phyloP scores from a whole-genome alignment of 2,329 filamentous ascomycete genomes.

The Nigrospora osmanthi region DNA sequence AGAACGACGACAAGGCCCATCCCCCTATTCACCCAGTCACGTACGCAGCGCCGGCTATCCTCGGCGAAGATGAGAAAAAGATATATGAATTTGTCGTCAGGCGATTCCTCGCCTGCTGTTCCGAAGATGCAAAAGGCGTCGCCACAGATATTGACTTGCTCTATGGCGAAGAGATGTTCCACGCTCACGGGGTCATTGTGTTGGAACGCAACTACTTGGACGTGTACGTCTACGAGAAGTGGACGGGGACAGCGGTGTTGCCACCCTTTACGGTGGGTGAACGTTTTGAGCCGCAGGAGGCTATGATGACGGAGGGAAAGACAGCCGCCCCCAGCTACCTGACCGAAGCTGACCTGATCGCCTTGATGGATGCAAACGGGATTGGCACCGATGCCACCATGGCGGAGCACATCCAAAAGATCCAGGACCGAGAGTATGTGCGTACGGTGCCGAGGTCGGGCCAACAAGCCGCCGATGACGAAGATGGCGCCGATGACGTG shows the following conservation, averaged over 20 bases:
- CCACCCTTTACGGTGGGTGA: conserved; percentile 76
- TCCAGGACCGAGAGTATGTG: conserved; percentile 84
- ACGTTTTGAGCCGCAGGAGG: conserved; percentile 79
- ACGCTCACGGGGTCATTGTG: conserved; percentile 75
- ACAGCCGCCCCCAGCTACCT: conserved; percentile 79
- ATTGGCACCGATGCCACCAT: conserved; percentile 98
- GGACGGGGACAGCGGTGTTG: conserved; percentile 79
- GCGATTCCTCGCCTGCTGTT: conserved; percentile 91
- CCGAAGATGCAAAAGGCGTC: conserved; percentile 83
- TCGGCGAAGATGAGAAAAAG: conserved; percentile 59
- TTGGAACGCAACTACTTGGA: conserved; percentile 88
- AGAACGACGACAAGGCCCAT: conserved; percentile 93
- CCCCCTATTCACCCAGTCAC: conserved; percentile 94
- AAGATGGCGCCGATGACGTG: conserved; percentile 29
- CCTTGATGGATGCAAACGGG: conserved; percentile 95
- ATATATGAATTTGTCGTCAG: conserved; percentile 91
- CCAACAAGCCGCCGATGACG: conserved; percentile 25
- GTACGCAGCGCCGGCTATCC: conserved; percentile 62
- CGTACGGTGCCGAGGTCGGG: conserved; percentile 46
- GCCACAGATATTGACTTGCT: conserved; percentile 77
- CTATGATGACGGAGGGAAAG: conserved; percentile 83
- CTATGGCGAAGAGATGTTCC: conserved; percentile 79
- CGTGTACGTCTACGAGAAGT: conserved; percentile 93
- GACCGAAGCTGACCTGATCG: conserved; percentile 91
- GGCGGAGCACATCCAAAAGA: conserved; percentile 96